These are phyloP conservation scores for Peniophora sp. DNA, from an alignment of 1,284 basidiomycete species.

Conservation along the genomic window DNA sequence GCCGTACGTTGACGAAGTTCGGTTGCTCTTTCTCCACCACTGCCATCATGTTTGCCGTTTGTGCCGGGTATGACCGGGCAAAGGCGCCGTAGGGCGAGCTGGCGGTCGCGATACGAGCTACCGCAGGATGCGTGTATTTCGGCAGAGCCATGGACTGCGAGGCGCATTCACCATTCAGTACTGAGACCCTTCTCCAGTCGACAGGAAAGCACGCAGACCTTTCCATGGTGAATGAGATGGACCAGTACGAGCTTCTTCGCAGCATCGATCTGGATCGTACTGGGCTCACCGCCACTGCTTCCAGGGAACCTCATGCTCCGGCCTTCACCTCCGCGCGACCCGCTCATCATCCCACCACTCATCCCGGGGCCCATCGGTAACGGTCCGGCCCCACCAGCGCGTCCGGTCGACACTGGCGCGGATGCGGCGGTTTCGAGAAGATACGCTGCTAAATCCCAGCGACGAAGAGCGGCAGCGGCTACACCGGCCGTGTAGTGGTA, in stretches of 20 bases:
- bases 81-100: conserved; percentile 46
- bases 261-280: conserved; percentile 74
- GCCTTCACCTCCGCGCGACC: conserved; percentile 4
- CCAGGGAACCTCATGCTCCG: conserved; percentile 3
- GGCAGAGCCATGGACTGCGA: conserved; percentile 47
- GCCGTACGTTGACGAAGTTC: conserved; percentile 41
- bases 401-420: conserved; percentile 56
- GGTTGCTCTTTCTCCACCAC: conserved; percentile 46
- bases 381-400: conserved; percentile 12
- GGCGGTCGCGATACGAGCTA: conserved; percentile 58
- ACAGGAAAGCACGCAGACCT: conserved; percentile 30
- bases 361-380: conserved; percentile 1
- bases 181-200: background rate
- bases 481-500: conserved; percentile 75
- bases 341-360: conserved; percentile 2
- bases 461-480: conserved; percentile 49
- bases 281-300: conserved; percentile 9
- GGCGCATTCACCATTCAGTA: background rate
- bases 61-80: conserved; percentile 53
- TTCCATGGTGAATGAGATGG: conserved; percentile 67
- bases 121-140: conserved; percentile 54
- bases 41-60: conserved; percentile 31
- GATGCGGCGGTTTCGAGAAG: conserved; percentile 73
- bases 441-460: conserved; percentile 60
- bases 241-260: conserved; percentile 75